These are phyloP conservation scores for Royoungia palumana DNA, from an alignment of 768 basidiomycete species.

Conservation along the genomic window DNA sequence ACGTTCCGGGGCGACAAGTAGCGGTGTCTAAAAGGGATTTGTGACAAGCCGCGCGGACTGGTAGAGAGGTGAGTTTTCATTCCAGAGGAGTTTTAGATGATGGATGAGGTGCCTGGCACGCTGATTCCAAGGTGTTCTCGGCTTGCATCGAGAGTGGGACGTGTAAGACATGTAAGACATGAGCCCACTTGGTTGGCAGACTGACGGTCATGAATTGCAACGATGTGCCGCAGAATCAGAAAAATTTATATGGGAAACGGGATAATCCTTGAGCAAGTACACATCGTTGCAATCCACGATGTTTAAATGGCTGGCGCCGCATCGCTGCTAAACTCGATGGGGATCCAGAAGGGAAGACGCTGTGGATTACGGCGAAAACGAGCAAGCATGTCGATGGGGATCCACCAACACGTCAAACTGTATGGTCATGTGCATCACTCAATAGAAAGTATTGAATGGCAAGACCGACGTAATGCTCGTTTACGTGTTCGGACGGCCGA, in stretches of 20 bases:
- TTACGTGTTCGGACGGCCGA: constrained; percentile 22
- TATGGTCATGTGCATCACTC: neutral
- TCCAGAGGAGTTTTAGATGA: neutral
- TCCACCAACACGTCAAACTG: constrained; percentile 5
- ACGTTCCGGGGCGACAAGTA: neutral
- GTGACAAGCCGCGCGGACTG: neutral
- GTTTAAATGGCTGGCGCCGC: neutral
- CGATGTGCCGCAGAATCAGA: constrained; percentile 4
- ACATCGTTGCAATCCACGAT: constrained; percentile 2
- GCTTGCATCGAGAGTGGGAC: neutral
- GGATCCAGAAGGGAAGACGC: neutral
- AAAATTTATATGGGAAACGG: neutral
- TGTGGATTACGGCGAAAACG: neutral
- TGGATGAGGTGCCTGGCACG: neutral
- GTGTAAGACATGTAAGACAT: neutral
- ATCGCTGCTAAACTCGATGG: neutral
- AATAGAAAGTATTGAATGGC: neutral
- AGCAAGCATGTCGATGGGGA: neutral
- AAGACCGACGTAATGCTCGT: neutral
- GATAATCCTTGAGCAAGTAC: neutral
- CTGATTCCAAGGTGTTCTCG: neutral
- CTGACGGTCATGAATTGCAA: constrained; percentile 13
- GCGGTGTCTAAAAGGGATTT: neutral
- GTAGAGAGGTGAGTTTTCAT: neutral
- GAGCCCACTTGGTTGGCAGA: neutral